These are phyloP conservation scores for Cystofilobasidium ferigula DNA, from an alignment of 768 basidiomycete species.

Conservation along the genomic window DNA sequence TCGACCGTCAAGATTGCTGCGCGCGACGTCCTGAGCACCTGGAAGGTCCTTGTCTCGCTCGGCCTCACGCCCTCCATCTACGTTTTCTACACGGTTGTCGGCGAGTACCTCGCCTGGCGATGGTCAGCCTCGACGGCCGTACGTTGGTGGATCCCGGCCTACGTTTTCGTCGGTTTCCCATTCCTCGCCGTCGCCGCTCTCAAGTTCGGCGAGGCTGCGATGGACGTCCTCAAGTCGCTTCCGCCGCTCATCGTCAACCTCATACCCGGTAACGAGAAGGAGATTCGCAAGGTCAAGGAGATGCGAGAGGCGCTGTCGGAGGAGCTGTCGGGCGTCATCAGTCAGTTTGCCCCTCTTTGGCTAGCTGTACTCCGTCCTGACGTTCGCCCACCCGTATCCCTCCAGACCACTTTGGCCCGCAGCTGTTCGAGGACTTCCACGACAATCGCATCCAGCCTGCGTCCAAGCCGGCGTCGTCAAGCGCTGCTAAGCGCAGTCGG, in stretches of 20 bases:
- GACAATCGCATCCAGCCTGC: constrained; percentile 23
- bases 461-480: not conserved
- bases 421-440: constrained; percentile 23
- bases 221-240: constrained; percentile 94
- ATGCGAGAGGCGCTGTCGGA: constrained; percentile 66
- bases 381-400: not conserved
- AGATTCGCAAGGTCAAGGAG: constrained; percentile 61
- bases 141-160: constrained; percentile 63
- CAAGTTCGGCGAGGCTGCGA: constrained; percentile 94
- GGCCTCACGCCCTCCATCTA: constrained; percentile 83
- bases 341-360: constrained; percentile 25
- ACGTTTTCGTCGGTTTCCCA: constrained; percentile 63
- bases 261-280: constrained; percentile 74
- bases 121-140: constrained; percentile 54
- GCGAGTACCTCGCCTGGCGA: constrained; percentile 59
- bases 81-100: constrained; percentile 65
- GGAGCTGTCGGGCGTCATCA: constrained; percentile 56
- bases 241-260: constrained; percentile 78
- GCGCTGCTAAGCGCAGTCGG: not conserved
- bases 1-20: constrained; percentile 90
- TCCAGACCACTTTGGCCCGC: constrained; percentile 18
- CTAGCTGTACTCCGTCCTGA: not conserved
- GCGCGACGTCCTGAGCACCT: constrained; percentile 92
- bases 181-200: constrained; percentile 85
- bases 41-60: constrained; percentile 91